Conservation (phyloP, 2,329 filamentous ascomycete species). For the Nigrospora oryzae region DNA sequence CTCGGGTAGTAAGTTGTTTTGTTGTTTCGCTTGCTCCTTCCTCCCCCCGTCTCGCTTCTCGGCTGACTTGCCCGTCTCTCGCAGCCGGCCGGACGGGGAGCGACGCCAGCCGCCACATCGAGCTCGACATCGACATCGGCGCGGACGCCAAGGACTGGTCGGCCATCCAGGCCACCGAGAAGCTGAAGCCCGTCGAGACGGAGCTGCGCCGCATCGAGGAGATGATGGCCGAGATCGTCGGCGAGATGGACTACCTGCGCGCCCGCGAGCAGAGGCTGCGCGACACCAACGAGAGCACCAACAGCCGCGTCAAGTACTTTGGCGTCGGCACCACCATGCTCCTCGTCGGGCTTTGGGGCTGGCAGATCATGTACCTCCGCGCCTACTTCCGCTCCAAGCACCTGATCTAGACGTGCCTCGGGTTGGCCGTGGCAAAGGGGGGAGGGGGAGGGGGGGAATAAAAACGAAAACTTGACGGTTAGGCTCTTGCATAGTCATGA, state of each 20-base stretch:
- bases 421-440: too few species aligned
- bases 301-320: constrained; percentile 98
- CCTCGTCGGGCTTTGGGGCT: constrained; percentile 79
- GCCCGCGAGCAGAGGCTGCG: constrained; percentile 85
- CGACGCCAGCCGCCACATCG: constrained; percentile 60
- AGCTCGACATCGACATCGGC: constrained; percentile 93
- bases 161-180: constrained; percentile 90
- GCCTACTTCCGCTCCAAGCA: constrained; percentile 78
- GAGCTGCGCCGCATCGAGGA: constrained; percentile 91
- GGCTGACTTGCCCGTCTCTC: not conserved
- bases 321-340: constrained; percentile 88
- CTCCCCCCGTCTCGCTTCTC: not conserved
- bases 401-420: constrained; percentile 23
- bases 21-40: not conserved
- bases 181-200: constrained; percentile 93
- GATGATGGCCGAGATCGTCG: constrained; percentile 77
- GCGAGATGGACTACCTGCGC: constrained; percentile 94
- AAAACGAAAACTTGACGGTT: not conserved
- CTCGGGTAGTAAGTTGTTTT: constrained; percentile 50
- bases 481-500: not conserved
- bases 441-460: too few species aligned
- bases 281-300: constrained; percentile 99
- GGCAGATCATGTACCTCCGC: constrained; percentile 96
- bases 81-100: constrained; percentile 9
- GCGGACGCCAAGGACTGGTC: constrained; percentile 98